A percentile compares a stretch with the other conserved stretches of the same genome.
phyloP scores from a whole-genome alignment of 1,284 basidiomycete genomes.

The Ceratobasidium sp. region DNA sequence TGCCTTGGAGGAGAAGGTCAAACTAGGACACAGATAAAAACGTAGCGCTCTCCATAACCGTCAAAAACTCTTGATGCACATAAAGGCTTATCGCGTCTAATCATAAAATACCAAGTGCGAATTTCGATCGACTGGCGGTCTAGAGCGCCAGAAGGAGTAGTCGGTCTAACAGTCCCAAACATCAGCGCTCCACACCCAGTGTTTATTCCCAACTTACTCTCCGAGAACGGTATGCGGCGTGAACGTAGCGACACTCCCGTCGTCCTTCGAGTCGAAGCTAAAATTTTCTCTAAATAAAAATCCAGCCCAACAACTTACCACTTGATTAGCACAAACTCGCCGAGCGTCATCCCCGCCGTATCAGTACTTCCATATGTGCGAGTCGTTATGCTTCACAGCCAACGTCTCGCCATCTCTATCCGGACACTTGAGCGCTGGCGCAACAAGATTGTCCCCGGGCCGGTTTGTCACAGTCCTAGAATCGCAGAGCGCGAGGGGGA shows the following conservation, averaged over 20 bases:
- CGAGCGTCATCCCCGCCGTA: constrained; percentile 72
- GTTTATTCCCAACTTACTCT: constrained; percentile 30
- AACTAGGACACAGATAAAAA: too few species aligned
- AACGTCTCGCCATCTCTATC: constrained; percentile 72
- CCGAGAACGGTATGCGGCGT: constrained; percentile 67
- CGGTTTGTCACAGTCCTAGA: constrained; percentile 65
- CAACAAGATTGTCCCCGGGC: constrained; percentile 62
- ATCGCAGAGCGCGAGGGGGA: constrained; percentile 75
- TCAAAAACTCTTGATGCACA: too few species aligned
- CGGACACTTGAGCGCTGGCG: constrained; percentile 67
- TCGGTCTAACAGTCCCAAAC: constrained; percentile 64
- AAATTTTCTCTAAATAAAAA: background rate
- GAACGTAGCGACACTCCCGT: constrained; percentile 67
- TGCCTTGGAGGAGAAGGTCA: too few species aligned
- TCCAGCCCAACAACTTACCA: constrained; percentile 66
- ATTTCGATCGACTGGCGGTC: constrained; percentile 72
- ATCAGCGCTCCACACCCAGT: too few species aligned
- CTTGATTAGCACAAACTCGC: constrained; percentile 76
- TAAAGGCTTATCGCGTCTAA: too few species aligned
- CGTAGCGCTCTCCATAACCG: too few species aligned
- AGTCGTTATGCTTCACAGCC: constrained; percentile 66
- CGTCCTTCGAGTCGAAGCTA: constrained; percentile 69
- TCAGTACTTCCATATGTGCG: constrained; percentile 77
- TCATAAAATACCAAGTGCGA: constrained; percentile 72
- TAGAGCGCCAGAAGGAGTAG: constrained; percentile 68